Conservation (phyloP, 2,329 filamentous ascomycete species). For the Cladophialophora carrionii region DNA sequence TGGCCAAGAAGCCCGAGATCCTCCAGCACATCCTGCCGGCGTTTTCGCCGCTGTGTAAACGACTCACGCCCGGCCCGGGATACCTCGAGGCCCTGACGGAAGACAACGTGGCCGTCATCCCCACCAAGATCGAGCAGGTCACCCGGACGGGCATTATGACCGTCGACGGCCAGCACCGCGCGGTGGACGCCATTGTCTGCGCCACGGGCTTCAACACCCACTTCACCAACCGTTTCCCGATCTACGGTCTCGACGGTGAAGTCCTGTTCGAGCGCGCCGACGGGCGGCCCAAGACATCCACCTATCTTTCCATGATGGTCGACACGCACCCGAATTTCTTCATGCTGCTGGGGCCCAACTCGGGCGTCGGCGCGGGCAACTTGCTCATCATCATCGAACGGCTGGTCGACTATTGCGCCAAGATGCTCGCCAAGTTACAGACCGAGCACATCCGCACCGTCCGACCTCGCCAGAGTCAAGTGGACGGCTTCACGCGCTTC, state of each 20-base stretch:
- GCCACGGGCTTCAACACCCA: slow-evolving; percentile 46
- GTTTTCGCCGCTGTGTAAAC: slow-evolving; percentile 47
- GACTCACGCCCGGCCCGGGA: slow-evolving; percentile 50
- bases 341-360: slow-evolving; percentile 36
- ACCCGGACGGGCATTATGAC: slow-evolving; percentile 26
- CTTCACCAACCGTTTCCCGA: slow-evolving; percentile 42
- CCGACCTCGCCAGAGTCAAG: slow-evolving; percentile 42
- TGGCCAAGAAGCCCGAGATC: slow-evolving; percentile 41
- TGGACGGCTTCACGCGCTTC: slow-evolving; percentile 53
- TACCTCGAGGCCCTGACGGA: slow-evolving; percentile 41
- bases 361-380: slow-evolving; percentile 50
- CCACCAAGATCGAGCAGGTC: slow-evolving; percentile 2
- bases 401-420: slow-evolving; percentile 44
- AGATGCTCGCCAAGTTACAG: slow-evolving; percentile 11
- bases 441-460: slow-evolving; percentile 15
- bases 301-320: slow-evolving; percentile 36
- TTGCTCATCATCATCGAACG: slow-evolving; percentile 47
- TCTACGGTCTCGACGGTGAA: slow-evolving; percentile 39
- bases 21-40: slow-evolving; percentile 34
- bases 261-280: slow-evolving; percentile 35
- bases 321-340: slow-evolving; percentile 35
- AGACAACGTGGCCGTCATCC: slow-evolving; percentile 30
- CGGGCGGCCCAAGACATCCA: slow-evolving; percentile 37
- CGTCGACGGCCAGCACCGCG: slow-evolving; percentile 40
- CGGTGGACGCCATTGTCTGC: slow-evolving; percentile 43